A percentile compares a stretch with the other conserved stretches of the same genome.
Conservation (phyloP, 306 rosid genomes). For the Sechiopsis laciniata region DNA sequence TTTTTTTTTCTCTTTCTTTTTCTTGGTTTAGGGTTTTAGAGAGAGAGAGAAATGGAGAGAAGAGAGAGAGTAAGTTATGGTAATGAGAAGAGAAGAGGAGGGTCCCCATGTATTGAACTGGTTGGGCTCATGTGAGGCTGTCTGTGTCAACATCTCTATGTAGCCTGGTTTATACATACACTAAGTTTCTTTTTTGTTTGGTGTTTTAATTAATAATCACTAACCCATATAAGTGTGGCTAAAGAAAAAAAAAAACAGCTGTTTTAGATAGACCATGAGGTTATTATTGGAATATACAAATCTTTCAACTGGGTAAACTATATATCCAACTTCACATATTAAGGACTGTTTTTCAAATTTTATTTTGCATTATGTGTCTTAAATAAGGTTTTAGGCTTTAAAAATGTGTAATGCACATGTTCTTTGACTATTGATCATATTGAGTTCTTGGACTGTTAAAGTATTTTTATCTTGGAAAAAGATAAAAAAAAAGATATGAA, state of each 20-base stretch:
- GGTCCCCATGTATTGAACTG: conserved; percentile 47
- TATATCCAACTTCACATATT: background rate
- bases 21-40: background rate
- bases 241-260: conserved; percentile 31
- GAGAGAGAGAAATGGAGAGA: background rate
- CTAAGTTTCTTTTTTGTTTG: background rate
- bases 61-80: conserved; percentile 15
- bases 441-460: no score
- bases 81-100: conserved; percentile 20
- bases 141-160: conserved; percentile 39
- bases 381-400: no score
- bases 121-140: conserved; percentile 47
- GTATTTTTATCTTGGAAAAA: no score
- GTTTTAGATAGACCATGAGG: conserved; percentile 33
- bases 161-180: conserved; percentile 21
- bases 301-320: conserved; percentile 28
- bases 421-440: no score
- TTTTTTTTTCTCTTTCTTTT: background rate
- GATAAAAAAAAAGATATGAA: no score
- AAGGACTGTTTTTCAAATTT: conserved; percentile 33
- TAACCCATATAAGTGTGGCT: no score
- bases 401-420: no score
- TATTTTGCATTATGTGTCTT: background rate
- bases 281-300: conserved; percentile 29
- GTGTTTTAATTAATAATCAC: conserved; percentile 6